Conservation (phyloP, 148 eudicot species). For the Fallopia convolvulus region DNA sequence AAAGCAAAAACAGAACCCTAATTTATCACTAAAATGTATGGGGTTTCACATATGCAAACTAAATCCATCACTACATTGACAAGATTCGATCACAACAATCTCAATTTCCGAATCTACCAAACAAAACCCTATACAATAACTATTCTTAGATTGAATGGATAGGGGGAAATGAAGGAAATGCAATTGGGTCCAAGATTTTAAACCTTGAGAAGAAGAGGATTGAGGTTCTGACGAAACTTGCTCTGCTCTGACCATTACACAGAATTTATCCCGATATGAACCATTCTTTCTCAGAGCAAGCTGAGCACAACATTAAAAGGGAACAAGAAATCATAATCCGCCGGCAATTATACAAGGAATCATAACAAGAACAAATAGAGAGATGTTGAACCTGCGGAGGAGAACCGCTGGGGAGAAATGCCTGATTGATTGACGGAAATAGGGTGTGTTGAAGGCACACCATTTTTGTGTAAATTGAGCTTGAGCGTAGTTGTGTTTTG, state of each 20-base stretch:
- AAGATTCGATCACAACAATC: not conserved
- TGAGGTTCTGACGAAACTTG: constrained; percentile 39
- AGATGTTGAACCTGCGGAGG: constrained; percentile 35
- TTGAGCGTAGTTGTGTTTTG: not conserved
- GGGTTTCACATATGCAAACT: not conserved
- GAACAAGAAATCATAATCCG: not conserved
- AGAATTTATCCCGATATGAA: not conserved
- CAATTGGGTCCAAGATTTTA: not conserved
- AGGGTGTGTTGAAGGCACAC: constrained; percentile 43
- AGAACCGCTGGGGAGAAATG: constrained; percentile 29
- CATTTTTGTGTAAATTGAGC: constrained; percentile 25
- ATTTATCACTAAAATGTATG: not conserved
- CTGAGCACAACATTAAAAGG: not conserved
- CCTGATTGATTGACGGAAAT: constrained; percentile 34
- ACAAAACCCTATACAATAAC: not conserved
- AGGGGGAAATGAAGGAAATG: not conserved
- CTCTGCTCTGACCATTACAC: constrained; percentile 50
- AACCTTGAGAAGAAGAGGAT: constrained; percentile 39
- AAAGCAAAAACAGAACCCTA: not conserved
- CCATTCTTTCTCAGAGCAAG: constrained; percentile 4
- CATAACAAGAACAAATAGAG: not conserved
- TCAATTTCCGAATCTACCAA: not conserved
- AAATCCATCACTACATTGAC: not conserved
- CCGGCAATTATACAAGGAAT: not conserved
- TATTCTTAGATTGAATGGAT: not conserved